A percentile compares a stretch with the other conserved stretches of the same genome.
phyloP scores from a whole-genome alignment of 2,329 filamentous ascomycete genomes.

The Pseudopithomyces maydicus region DNA sequence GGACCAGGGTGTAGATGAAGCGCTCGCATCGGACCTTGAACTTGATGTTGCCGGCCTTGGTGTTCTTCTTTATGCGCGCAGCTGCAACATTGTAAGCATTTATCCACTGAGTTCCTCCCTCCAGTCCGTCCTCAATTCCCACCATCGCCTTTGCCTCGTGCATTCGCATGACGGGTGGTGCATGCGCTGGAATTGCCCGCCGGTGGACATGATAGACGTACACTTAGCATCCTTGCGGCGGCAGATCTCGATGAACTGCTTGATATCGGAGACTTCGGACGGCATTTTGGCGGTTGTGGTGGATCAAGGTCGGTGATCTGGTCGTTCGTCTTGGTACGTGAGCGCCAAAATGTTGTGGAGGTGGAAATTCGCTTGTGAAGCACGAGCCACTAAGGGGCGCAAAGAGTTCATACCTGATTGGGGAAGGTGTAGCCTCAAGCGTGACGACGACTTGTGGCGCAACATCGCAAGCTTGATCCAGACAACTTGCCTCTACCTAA shows the following conservation, averaged over 20 bases:
- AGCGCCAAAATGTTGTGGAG: conserved; percentile 38
- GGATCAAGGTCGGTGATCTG: conserved; percentile 23
- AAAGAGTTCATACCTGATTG: conserved; percentile 18
- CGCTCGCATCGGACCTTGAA: conserved; percentile 99
- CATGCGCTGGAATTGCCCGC: background rate
- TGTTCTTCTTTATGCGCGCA: conserved; percentile 79
- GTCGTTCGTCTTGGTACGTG: conserved; percentile 21
- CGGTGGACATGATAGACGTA: conserved; percentile 61
- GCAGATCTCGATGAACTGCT: conserved; percentile 99
- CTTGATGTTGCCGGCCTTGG: conserved; percentile 90
- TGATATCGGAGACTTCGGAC: conserved; percentile 97
- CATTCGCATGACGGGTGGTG: background rate
- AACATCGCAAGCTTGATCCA: conserved; percentile 13
- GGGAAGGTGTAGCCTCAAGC: conserved; percentile 20
- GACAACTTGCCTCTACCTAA: conserved; percentile 8
- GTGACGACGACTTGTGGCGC: conserved; percentile 37
- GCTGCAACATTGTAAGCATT: conserved; percentile 40
- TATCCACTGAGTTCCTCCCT: background rate
- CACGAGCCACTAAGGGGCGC: conserved; percentile 37
- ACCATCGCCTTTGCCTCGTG: background rate
- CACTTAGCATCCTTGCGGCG: conserved; percentile 99
- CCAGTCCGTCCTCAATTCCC: background rate
- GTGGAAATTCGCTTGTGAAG: conserved; percentile 40
- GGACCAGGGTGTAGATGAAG: conserved; percentile 96
- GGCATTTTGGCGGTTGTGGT: conserved; percentile 80